These are phyloP conservation scores for Coemansia sp. DNA, from an alignment of 192 early-diverging fungal species.

Conservation along the genomic window DNA sequence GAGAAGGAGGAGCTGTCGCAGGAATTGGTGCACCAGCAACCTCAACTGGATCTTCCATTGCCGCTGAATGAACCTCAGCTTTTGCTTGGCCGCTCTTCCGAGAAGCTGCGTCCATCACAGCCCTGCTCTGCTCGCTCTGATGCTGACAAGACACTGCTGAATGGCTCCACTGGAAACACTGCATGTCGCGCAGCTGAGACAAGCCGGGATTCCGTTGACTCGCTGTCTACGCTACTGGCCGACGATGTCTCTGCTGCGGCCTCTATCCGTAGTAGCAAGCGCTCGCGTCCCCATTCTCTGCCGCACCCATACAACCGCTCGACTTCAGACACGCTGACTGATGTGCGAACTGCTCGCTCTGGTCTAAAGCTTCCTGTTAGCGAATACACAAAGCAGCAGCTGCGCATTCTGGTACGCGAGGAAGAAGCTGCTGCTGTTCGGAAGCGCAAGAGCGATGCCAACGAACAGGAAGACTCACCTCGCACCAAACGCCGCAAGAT, in stretches of 20 bases:
- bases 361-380: not conserved
- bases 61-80: not conserved
- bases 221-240: conserved; percentile 22
- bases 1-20: no score
- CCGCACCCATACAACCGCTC: conserved; percentile 14
- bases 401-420: conserved; percentile 1
- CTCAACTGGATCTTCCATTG: no score
- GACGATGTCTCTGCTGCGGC: not conserved
- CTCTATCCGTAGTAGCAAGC: not conserved
- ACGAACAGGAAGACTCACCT: conserved; percentile 40
- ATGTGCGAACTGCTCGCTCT: not conserved
- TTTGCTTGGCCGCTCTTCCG: not conserved
- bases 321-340: conserved; percentile 16
- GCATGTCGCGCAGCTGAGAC: no score
- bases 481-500: conserved; percentile 44
- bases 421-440: conserved; percentile 1
- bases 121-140: not conserved
- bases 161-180: no score
- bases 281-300: not conserved
- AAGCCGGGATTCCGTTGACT: conserved; percentile 12
- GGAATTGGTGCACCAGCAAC: no score
- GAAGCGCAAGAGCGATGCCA: conserved; percentile 35
- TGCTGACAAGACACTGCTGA: no score
- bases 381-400: conserved; percentile 2
- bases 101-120: not conserved